phyloP scores from a whole-genome alignment of 768 basidiomycete genomes.

The Ramaria sp. region DNA sequence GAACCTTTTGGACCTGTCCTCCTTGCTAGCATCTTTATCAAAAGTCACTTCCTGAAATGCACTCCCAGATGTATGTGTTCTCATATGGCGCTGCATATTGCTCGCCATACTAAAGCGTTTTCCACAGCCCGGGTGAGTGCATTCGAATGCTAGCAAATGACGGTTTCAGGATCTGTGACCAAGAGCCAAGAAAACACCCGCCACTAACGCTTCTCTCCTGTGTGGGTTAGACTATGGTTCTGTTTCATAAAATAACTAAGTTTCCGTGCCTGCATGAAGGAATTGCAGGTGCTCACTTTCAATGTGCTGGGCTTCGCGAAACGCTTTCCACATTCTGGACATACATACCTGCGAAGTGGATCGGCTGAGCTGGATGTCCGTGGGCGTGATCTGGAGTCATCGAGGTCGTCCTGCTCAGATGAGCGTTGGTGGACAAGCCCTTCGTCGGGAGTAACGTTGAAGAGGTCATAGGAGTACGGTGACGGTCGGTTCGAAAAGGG shows the following conservation, averaged over 20 bases:
- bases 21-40: not conserved
- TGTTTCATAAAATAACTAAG: not conserved
- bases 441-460: not conserved
- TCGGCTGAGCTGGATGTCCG: not conserved
- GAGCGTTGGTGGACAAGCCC: conserved; percentile 3
- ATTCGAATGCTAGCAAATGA: not conserved
- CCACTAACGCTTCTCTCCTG: not conserved
- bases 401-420: not conserved
- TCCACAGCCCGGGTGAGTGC: not conserved
- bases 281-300: not conserved
- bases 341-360: not conserved
- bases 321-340: conserved; percentile 3
- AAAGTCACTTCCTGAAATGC: not conserved
- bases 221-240: conserved; percentile 2
- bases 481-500: not conserved
- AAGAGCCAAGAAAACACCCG: not conserved
- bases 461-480: not conserved
- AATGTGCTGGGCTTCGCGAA: conserved; percentile 1
- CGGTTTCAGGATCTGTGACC: not conserved
- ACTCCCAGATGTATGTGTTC: not conserved
- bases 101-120: conserved; percentile 6
- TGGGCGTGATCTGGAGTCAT: not conserved
- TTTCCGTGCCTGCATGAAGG: not conserved
- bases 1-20: not conserved
- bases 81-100: conserved; percentile 5